These are phyloP conservation scores for Trichoderma sp. DNA, from an alignment of 2,329 filamentous ascomycete genomes.

Conservation along the genomic window DNA sequence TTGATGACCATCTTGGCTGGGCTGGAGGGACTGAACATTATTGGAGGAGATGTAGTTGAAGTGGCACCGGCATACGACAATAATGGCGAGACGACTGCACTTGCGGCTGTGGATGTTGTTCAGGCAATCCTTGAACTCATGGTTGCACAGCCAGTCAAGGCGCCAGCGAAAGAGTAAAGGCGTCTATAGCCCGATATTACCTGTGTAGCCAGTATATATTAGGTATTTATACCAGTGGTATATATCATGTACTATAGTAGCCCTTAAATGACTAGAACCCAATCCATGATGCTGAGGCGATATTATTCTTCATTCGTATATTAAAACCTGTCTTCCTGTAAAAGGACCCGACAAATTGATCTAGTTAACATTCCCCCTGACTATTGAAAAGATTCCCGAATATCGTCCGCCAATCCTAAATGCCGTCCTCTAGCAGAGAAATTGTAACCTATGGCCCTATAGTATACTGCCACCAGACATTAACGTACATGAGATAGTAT, in stretches of 20 bases:
- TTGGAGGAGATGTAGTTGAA: conserved; percentile 84
- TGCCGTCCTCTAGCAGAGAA: not conserved
- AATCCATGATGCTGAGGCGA: not conserved
- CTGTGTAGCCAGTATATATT: not conserved
- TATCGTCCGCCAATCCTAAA: not conserved
- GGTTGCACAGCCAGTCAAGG: conserved; percentile 25
- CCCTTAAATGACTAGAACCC: not conserved
- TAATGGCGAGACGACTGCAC: conserved; percentile 71
- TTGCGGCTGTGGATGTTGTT: conserved; percentile 79
- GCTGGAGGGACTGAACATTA: conserved; percentile 74
- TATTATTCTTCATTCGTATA: not conserved
- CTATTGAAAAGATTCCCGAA: not conserved
- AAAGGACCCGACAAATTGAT: not conserved
- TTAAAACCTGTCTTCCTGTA: not conserved
- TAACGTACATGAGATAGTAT: not conserved
- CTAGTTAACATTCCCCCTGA: not conserved
- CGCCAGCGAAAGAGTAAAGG: not conserved
- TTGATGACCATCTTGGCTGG: conserved; percentile 76
- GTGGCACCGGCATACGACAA: conserved; percentile 82
- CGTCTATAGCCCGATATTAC: not conserved
- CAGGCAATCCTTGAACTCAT: conserved; percentile 26
- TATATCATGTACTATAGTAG: not conserved
- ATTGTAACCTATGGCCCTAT: not conserved
- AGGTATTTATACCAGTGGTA: not conserved
- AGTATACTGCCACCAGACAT: not conserved